Evolutionary conservation across 2,329 filamentous ascomycete genomes (phyloP).

Genomic region (Pseudocercospora macadamiae): DNA sequence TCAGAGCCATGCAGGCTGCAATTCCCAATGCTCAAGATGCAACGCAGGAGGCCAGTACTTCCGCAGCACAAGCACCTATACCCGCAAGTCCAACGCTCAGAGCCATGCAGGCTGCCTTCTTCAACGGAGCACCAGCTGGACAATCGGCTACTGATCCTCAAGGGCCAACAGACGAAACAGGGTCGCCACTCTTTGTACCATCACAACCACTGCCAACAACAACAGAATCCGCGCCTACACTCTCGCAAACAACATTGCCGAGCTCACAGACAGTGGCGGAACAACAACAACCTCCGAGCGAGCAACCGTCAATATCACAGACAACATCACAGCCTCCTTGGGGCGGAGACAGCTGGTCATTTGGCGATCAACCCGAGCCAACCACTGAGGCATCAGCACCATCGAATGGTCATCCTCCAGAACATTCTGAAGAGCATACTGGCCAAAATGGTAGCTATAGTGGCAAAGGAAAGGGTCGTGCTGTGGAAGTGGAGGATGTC

Average conservation of each 20-base stretch:
- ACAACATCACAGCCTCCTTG: slow-evolving; percentile 19
- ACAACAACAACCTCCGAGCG: background rate
- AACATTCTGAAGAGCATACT: slow-evolving; percentile 1
- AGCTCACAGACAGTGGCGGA: background rate
- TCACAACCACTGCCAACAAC: slow-evolving; percentile 1
- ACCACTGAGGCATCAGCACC: background rate
- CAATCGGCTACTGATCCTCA: slow-evolving; percentile 1
- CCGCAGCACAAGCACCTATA: background rate
- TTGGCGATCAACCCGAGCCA: slow-evolving; percentile 9
- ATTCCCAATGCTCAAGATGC: background rate
- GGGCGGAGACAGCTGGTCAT: slow-evolving; percentile 24
- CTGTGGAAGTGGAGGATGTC: slow-evolving; percentile 46
- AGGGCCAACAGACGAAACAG: slow-evolving; percentile 33
- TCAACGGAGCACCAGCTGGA: background rate
- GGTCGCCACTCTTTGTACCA: slow-evolving; percentile 36
- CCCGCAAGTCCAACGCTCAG: background rate
- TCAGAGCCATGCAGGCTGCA: background rate
- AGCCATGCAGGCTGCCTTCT: background rate
- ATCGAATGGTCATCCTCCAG: background rate
- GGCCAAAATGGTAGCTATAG: slow-evolving; percentile 19
- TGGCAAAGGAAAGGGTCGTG: slow-evolving; percentile 41
- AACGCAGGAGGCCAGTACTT: background rate
- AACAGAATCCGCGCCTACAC: slow-evolving; percentile 1
- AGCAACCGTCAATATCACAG: background rate
- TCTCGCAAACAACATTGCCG: background rate